Percentiles rank a stretch among this genome's conserved stretches.
Evolutionary conservation across 1,284 basidiomycete genomes (phyloP).

Genomic region (Naganishia albida): DNA sequence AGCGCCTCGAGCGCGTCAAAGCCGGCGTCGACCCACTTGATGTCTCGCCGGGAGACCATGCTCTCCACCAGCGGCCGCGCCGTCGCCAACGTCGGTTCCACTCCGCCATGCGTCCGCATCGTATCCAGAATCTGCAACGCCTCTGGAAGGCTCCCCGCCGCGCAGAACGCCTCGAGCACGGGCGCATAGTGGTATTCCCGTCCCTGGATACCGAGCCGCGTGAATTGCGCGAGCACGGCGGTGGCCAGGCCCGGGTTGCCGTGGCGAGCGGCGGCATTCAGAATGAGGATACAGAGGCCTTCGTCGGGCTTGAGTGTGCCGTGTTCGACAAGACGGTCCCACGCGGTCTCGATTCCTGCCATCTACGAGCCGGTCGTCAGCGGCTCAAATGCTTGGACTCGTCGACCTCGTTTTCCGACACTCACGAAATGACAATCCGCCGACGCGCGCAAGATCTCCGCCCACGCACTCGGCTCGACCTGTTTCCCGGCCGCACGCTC

Average conservation of each 20-base stretch:
- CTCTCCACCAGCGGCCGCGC: slow-evolving; percentile 57
- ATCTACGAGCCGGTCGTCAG: slow-evolving; percentile 54
- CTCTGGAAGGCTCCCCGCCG: slow-evolving; percentile 45
- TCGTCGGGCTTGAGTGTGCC: slow-evolving; percentile 67
- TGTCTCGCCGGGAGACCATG: slow-evolving; percentile 59
- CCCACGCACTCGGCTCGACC: slow-evolving; percentile 38
- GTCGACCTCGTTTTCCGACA: neutral
- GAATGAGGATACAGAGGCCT: slow-evolving; percentile 67
- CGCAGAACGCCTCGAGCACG: slow-evolving; percentile 50
- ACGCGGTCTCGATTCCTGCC: slow-evolving; percentile 66
- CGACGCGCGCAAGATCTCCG: slow-evolving; percentile 43
- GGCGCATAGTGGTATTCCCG: slow-evolving; percentile 59
- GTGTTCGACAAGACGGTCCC: slow-evolving; percentile 63
- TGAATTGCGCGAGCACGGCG: slow-evolving; percentile 63
- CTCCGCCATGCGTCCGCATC: slow-evolving; percentile 41
- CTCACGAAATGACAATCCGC: slow-evolving; percentile 46
- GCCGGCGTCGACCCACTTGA: slow-evolving; percentile 60
- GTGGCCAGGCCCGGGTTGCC: slow-evolving; percentile 69
- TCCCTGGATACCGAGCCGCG: slow-evolving; percentile 57
- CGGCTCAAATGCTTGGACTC: no score
- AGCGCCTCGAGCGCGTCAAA: slow-evolving; percentile 68
- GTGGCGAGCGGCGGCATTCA: slow-evolving; percentile 70
- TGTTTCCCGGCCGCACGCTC: slow-evolving; percentile 28
- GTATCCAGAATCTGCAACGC: slow-evolving; percentile 44
- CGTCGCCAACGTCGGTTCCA: slow-evolving; percentile 41